phyloP scores from a whole-genome alignment of 2,329 filamentous ascomycete species.

The Aspergillus tanneri region DNA sequence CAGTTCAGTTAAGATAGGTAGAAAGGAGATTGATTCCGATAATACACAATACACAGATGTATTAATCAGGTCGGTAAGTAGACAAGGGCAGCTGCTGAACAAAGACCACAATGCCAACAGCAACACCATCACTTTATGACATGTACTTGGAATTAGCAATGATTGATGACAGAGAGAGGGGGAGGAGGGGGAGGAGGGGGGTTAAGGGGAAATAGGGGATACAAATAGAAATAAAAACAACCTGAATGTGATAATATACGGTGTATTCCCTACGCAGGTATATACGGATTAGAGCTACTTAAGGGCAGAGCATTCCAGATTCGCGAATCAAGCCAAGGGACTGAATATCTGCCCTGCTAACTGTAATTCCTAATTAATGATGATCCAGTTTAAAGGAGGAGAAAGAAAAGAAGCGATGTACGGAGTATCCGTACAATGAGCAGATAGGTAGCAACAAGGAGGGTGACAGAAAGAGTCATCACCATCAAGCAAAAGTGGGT shows the following conservation, averaged over 20 bases:
- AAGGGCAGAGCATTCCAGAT: neutral
- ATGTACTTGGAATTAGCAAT: neutral
- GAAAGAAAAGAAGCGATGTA: constrained; percentile 3
- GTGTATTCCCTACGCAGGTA: constrained; percentile 7
- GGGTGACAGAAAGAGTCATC: neutral
- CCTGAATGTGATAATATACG: constrained; percentile 14
- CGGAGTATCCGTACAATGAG: neutral
- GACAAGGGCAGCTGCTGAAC: neutral
- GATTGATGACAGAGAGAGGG: neutral
- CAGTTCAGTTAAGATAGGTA: constrained; percentile 2
- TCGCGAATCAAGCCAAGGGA: neutral
- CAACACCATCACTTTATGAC: neutral
- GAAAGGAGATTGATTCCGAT: constrained; percentile 2
- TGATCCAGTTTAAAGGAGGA: neutral
- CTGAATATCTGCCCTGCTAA: no score
- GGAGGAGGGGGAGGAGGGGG: constrained; percentile 1
- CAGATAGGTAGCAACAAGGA: neutral
- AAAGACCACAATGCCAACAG: constrained; percentile 1
- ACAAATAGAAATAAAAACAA: neutral
- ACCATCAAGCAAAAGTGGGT: constrained; percentile 12
- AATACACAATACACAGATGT: neutral
- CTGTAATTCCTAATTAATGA: no score
- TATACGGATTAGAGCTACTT: constrained; percentile 1
- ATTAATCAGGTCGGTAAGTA: neutral
- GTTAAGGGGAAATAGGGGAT: constrained; percentile 2